These are phyloP conservation scores for Tricharina praecox DNA, from an alignment of 495 filamentous ascomycete species.

Conservation along the genomic window DNA sequence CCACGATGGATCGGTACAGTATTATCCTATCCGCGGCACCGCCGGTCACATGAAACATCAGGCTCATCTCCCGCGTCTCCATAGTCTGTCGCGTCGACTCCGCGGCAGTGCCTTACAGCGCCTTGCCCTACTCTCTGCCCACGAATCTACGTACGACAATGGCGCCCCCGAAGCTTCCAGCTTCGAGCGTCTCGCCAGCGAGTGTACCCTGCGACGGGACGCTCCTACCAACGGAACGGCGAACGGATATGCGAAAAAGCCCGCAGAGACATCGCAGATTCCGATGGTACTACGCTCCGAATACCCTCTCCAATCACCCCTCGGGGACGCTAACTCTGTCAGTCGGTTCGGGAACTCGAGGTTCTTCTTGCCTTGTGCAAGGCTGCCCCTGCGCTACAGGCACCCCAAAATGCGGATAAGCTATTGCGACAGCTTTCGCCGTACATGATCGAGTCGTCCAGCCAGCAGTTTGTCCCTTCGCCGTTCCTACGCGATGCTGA, in stretches of 20 bases:
- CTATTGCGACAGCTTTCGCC: conserved; percentile 56
- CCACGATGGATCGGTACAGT: conserved; percentile 3
- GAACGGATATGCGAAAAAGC: conserved; percentile 29
- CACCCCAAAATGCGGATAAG: conserved; percentile 50
- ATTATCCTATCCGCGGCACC: not conserved
- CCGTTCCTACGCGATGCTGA: conserved; percentile 66
- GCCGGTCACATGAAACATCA: not conserved
- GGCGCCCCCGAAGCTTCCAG: conserved; percentile 8
- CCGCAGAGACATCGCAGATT: conserved; percentile 32
- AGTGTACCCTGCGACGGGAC: conserved; percentile 16
- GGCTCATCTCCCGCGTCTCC: not conserved
- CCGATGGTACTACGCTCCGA: conserved; percentile 34
- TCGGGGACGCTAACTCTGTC: conserved; percentile 20
- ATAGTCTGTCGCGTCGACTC: conserved; percentile 17
- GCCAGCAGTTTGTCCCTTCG: conserved; percentile 58
- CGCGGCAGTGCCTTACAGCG: conserved; percentile 23
- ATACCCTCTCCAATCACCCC: no score
- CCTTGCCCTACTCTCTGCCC: conserved; percentile 19
- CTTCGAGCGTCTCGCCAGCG: conserved; percentile 20
- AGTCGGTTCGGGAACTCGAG: conserved; percentile 69
- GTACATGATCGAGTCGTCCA: conserved; percentile 67
- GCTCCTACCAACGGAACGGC: conserved; percentile 28
- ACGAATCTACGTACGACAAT: conserved; percentile 10
- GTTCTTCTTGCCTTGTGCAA: conserved; percentile 76
- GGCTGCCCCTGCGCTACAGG: conserved; percentile 55